These are phyloP conservation scores for Scenedesmus sp. DNA, from an alignment of 163 green algal genomes.

Conservation along the genomic window DNA sequence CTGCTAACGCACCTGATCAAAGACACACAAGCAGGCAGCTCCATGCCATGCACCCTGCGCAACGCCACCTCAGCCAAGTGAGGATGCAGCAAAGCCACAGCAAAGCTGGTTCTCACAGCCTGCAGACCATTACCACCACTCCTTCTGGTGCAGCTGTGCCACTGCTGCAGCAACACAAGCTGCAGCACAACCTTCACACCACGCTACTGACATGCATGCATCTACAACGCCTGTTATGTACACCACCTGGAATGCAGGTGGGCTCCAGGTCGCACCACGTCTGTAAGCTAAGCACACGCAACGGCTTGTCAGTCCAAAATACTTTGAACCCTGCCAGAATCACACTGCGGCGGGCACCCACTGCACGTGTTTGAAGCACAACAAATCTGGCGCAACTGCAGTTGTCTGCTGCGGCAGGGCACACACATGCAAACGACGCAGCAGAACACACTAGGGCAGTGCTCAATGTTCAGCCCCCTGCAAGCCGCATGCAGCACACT, in stretches of 20 bases:
- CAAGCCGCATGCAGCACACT: background rate
- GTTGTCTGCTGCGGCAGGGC: background rate
- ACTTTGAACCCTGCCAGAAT: background rate
- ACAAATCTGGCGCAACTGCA: background rate
- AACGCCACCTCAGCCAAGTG: background rate
- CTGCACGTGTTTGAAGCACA: background rate
- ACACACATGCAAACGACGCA: background rate
- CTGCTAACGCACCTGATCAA: background rate
- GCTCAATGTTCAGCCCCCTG: background rate
- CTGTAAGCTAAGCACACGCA: background rate
- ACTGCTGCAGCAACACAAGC: background rate
- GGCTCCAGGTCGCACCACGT: background rate
- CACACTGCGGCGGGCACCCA: background rate
- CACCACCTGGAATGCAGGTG: constrained; percentile 2
- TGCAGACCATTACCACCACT: background rate
- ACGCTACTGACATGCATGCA: background rate
- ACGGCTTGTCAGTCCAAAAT: background rate
- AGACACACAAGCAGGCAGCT: background rate
- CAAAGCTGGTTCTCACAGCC: background rate
- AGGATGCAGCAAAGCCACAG: background rate
- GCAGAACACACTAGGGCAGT: background rate
- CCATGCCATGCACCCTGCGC: background rate
- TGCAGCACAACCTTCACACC: background rate
- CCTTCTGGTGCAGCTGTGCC: background rate
- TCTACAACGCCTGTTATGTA: background rate